These are phyloP conservation scores for Coffea humblotiana DNA, from an alignment of 305 asterid species.

Conservation along the genomic window DNA sequence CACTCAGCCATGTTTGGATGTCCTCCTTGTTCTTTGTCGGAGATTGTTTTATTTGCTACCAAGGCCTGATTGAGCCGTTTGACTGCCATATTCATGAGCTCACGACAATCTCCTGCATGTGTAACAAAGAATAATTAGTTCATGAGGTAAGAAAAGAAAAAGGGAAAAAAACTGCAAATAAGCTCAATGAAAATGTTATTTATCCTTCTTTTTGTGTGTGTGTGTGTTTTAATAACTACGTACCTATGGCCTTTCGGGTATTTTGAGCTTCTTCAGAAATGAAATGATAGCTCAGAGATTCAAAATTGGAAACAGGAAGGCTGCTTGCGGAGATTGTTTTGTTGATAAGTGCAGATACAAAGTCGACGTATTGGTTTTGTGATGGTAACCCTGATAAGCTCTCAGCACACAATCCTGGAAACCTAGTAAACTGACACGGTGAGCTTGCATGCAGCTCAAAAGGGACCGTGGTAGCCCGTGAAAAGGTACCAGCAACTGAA, in stretches of 20 bases:
- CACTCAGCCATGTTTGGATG: conserved; percentile 73
- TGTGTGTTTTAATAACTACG: neutral
- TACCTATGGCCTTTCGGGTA: conserved; percentile 47
- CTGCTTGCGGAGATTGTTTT: conserved; percentile 38
- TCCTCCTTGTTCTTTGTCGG: conserved; percentile 49
- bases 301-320: conserved; percentile 44
- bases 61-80: conserved; percentile 50
- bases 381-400: conserved; percentile 33
- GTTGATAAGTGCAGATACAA: conserved; percentile 52
- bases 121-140: neutral
- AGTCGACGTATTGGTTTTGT: conserved; percentile 21
- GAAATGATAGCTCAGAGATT: conserved; percentile 41
- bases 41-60: conserved; percentile 41
- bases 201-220: neutral
- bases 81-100: conserved; percentile 47
- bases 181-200: neutral
- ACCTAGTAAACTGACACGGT: conserved; percentile 60
- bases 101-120: conserved; percentile 44
- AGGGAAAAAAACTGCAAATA: neutral
- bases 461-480: conserved; percentile 6
- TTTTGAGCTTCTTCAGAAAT: conserved; percentile 49
- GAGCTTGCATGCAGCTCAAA: conserved; percentile 22
- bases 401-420: conserved; percentile 54
- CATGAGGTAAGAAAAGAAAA: no score
- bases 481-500: neutral